Evolutionary conservation across 192 early-diverging fungal genomes (phyloP), one percentile per base, ranked within the genome.

Genomic region (Backusella morwellensis): DNA sequence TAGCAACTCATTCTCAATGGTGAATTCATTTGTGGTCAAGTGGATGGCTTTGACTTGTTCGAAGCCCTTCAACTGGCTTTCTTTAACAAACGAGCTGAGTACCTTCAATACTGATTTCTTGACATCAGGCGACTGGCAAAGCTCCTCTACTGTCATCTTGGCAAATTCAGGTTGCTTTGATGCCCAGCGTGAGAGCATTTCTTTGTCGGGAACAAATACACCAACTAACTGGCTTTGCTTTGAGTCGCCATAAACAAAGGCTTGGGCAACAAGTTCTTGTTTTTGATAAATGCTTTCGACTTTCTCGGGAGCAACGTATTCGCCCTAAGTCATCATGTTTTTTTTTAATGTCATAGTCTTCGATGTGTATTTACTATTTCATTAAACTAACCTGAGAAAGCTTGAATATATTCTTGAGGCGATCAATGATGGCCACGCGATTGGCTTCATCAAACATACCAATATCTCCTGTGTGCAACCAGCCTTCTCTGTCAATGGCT

Each of bases 181-280:
- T 1, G 93, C 93, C 94, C 94, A 96, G 4, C 83, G 78, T 40
- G 85, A 76, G 75, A 95, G 88, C 0, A 79, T 72, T 29, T 92
- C 92, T 36, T 85, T 85, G 41, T 95, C 90, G 15, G 97, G 97
- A 5, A 97, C 94, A 23, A 97, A 86, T 29, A 99, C 82, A 67
- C 86, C 95, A 4, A 99, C 95, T n/a, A 98, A 78, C 50, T 89
- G 88, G 59, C 89, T 86, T 85, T 95, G 90, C 54, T 97, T 85
- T 32, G 93, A 94, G 78, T 99, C 95, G 50, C 97, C 98, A 85
- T 98, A 93, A 9, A 99, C 94, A 83, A 93, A 98, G 63, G 93
- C 84, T 84, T 98, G 96, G 35, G 93, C 91, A 14, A 98, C 84
- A 26, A 94, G 82, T 66, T 79, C 79, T 83, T 92, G 87, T 80